Conservation (phyloP, 2,329 filamentous ascomycete genomes). For the Ascochyta viciae-villosae region DNA sequence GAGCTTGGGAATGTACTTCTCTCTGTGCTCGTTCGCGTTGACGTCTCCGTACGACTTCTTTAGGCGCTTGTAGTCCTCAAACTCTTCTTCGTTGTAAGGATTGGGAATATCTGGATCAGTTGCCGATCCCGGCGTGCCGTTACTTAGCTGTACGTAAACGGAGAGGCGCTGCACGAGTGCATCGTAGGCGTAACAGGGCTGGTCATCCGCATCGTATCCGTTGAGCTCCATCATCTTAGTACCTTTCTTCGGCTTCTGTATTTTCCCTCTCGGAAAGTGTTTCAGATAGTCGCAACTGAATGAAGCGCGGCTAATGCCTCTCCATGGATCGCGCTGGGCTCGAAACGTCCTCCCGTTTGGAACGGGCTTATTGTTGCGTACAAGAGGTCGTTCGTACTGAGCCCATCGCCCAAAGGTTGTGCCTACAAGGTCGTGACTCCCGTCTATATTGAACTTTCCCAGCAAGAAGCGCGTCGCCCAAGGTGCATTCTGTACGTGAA, state of each 20-base stretch:
- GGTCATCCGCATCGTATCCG: slow-evolving; percentile 54
- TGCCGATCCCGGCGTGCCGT: slow-evolving; percentile 49
- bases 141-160: slow-evolving; percentile 59
- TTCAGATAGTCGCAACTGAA: slow-evolving; percentile 63
- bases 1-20: slow-evolving; percentile 51
- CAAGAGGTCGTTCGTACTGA: slow-evolving; percentile 55
- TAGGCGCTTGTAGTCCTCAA: slow-evolving; percentile 41
- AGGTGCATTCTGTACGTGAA: slow-evolving; percentile 61
- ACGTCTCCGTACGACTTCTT: slow-evolving; percentile 39
- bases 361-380: slow-evolving; percentile 60
- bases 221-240: slow-evolving; percentile 60
- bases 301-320: slow-evolving; percentile 57
- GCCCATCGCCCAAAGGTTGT: slow-evolving; percentile 60
- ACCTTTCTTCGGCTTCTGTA: slow-evolving; percentile 21
- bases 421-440: slow-evolving; percentile 56
- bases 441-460: slow-evolving; percentile 61
- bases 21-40: slow-evolving; percentile 39
- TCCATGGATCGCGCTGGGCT: slow-evolving; percentile 59
- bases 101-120: slow-evolving; percentile 53
- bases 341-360: slow-evolving; percentile 60
- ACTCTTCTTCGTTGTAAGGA: slow-evolving; percentile 53
- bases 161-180: slow-evolving; percentile 59
- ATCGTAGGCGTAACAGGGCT: slow-evolving; percentile 56
- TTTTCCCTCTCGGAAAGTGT: slow-evolving; percentile 47
- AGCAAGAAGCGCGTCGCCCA: slow-evolving; percentile 60